Evolutionary conservation across 2,329 filamentous ascomycete genomes (phyloP).

Genomic region (Aureobasidium pullulans): DNA sequence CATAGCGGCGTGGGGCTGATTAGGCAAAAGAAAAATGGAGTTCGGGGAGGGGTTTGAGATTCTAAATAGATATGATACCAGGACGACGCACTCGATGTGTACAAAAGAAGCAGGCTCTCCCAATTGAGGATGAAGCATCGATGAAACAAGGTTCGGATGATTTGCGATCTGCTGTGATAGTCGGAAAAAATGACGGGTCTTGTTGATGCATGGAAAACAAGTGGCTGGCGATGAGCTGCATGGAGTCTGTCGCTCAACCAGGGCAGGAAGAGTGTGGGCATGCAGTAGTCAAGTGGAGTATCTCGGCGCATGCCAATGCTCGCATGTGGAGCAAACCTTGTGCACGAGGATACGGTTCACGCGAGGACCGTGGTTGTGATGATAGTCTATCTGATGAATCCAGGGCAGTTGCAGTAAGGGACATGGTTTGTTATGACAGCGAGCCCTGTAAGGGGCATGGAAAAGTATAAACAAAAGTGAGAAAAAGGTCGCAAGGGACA

Average conservation of each 20-base stretch:
- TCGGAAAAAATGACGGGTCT: conserved; percentile 39
- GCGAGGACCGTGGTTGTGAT: neutral
- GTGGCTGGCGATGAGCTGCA: conserved; percentile 3
- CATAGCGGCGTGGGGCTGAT: conserved; percentile 2
- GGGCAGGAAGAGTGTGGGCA: neutral
- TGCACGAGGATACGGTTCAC: conserved; percentile 2
- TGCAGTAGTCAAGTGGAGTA: conserved; percentile 4
- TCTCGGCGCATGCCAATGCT: neutral
- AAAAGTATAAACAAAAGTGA: neutral
- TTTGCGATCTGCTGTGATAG: conserved; percentile 20
- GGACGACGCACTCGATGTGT: neutral
- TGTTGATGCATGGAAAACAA: conserved; percentile 30
- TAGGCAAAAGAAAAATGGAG: conserved; percentile 4
- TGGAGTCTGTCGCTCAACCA: neutral
- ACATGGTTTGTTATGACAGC: neutral
- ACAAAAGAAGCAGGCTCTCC: conserved; percentile 1
- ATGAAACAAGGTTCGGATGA: conserved; percentile 20
- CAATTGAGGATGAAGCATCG: conserved; percentile 16
- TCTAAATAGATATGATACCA: neutral
- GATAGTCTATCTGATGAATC: neutral
- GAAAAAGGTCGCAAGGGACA: neutral
- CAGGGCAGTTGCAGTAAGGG: neutral
- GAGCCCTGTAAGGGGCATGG: neutral
- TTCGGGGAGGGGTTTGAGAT: neutral
- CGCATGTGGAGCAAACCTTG: conserved; percentile 1